Evolutionary conservation across 352 stramenopile genomes (phyloP), one percentile per base, ranked within the genome.

Genomic region (Aphanomyces invadans): DNA sequence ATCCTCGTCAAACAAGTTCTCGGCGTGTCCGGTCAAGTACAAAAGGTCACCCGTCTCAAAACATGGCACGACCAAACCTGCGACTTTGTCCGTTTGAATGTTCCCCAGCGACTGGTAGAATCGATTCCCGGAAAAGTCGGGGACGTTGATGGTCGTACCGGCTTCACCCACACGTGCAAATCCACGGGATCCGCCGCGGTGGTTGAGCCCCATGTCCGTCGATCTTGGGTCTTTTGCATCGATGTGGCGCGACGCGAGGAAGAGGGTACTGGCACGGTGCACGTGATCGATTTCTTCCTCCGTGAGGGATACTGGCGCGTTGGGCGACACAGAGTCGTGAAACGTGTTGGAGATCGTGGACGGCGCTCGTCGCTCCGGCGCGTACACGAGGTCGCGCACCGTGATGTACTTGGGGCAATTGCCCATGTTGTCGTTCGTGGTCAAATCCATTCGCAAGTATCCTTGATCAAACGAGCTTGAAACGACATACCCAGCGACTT

Each of bases 321-420:
- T 38, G 46, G 49, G n/a, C 31, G 38, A 26, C 31, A 10, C 29
- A 45, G 45, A 51, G 48, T 33, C 39, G n/a, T 23, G 61, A 38
- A 4, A 52, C 48, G 46, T 59, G 10, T 25, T 38, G 26, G 4
- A 19, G 33, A 54, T 38, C 39, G 49, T 38, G 3, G 23, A 19
- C 42, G 33, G 38, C 23, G 42, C 11, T 29, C 23, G 23, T 39
- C n/a, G 19, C 0, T 23, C 23, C 39, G 46, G 9, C 9, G 19
- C 55, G n/a, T 38, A 52, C 10, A 61, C 23, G 38, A 68, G 33
- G 21, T 68, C n/a, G 4, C 61, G 61, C 32, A 61, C 46, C 1
- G 61, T 68, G 31, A 68, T 68, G 49, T 68, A 68, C 49, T 68
- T 68, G 46, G 61, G 61, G 36, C 61, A 68, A 32, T 68, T 68